phyloP scores from a whole-genome alignment of 148 eudicot genomes.

The Chenopodium album region DNA sequence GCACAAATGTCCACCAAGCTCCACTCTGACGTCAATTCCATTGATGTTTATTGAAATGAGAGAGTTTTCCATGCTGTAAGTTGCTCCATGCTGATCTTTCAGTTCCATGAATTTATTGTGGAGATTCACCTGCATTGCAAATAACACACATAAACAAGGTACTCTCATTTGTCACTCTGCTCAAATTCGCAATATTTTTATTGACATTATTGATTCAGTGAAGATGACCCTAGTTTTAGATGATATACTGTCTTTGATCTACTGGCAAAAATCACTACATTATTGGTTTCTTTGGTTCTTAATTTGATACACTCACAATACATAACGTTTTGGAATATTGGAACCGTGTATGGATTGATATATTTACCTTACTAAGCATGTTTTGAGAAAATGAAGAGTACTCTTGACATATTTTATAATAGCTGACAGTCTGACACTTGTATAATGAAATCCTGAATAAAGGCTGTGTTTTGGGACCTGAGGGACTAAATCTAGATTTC shows the following conservation, averaged over 20 bases:
- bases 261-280: no score
- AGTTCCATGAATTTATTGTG: slow-evolving; percentile 72
- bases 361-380: not conserved
- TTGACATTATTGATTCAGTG: not conserved
- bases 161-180: not conserved
- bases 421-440: not conserved
- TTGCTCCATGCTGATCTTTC: slow-evolving; percentile 82
- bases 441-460: not conserved
- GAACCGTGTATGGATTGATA: not conserved
- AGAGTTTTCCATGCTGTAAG: slow-evolving; percentile 69
- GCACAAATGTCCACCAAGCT: slow-evolving; percentile 75
- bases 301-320: not conserved
- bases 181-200: not conserved
- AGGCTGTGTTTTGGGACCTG: not conserved
- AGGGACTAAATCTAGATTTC: not conserved
- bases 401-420: not conserved
- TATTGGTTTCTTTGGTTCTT: not conserved
- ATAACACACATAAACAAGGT: not conserved
- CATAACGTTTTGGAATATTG: no score
- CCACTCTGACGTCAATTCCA: slow-evolving; percentile 76
- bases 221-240: no score
- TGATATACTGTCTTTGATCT: no score
- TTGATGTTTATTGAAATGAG: slow-evolving; percentile 74
- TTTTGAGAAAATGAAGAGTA: not conserved
- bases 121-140: slow-evolving; percentile 64